These are phyloP conservation scores for Ophiostoma ulmi DNA, from an alignment of 2,329 filamentous ascomycete species.

Conservation along the genomic window DNA sequence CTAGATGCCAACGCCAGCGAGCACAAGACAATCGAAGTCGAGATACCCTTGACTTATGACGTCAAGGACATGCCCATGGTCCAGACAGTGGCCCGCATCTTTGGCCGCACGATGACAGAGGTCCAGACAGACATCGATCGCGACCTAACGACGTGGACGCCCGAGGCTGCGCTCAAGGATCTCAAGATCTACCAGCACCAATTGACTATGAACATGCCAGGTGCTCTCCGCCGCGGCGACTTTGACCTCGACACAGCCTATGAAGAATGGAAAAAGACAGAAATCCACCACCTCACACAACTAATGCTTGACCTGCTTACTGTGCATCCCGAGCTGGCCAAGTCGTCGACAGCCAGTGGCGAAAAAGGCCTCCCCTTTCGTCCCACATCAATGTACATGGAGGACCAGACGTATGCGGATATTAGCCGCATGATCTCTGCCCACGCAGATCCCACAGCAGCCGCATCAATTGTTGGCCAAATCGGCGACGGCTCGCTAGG, in stretches of 20 bases:
- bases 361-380: conserved; percentile 56
- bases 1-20: conserved; percentile 50
- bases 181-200: conserved; percentile 90
- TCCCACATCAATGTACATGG: conserved; percentile 41
- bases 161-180: conserved; percentile 83
- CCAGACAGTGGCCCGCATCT: conserved; percentile 78
- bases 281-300: conserved; percentile 78
- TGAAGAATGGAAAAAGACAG: conserved; percentile 84
- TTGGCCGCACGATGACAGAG: conserved; percentile 70
- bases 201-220: conserved; percentile 71
- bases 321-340: conserved; percentile 78
- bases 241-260: conserved; percentile 89
- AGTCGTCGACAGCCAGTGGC: conserved; percentile 55
- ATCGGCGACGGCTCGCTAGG: conserved; percentile 62
- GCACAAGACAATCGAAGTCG: conserved; percentile 71
- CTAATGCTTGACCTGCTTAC: conserved; percentile 91
- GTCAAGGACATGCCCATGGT: conserved; percentile 97
- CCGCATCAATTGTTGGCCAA: conserved; percentile 32
- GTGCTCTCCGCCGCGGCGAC: conserved; percentile 74
- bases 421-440: conserved; percentile 49
- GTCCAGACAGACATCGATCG: conserved; percentile 84
- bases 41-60: conserved; percentile 79
- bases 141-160: conserved; percentile 77
- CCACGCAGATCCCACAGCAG: conserved; percentile 32
- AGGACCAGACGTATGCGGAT: conserved; percentile 51